Evolutionary conservation across 1,284 basidiomycete genomes (phyloP).

Genomic region (Afroboletus lepidellus): DNA sequence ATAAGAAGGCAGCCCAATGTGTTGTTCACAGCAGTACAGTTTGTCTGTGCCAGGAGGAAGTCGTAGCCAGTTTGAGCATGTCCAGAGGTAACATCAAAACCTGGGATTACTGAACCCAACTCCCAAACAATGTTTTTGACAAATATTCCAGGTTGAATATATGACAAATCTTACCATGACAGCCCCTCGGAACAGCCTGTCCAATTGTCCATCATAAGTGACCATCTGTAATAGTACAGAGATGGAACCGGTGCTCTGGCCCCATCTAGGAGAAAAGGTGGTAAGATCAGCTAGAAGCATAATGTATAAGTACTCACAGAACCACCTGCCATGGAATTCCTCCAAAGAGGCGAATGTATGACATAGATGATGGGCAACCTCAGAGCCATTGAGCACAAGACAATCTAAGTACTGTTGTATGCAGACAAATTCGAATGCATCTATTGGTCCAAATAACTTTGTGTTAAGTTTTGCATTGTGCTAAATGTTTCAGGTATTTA

Average conservation of each 20-base stretch:
- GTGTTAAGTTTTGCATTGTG: not conserved
- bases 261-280: constrained; percentile 42
- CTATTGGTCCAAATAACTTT: not conserved
- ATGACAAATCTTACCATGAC: constrained; percentile 39
- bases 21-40: constrained; percentile 34
- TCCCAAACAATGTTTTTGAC: constrained; percentile 19
- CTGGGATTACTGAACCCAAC: constrained; percentile 47
- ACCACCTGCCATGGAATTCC: not conserved
- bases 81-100: constrained; percentile 41
- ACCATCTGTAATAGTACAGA: constrained; percentile 54
- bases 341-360: not conserved
- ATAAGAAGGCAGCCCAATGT: constrained; percentile 41
- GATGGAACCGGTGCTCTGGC: constrained; percentile 57
- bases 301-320: not conserved
- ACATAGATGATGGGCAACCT: constrained; percentile 31
- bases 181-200: constrained; percentile 48
- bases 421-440: constrained; percentile 12
- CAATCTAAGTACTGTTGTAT: constrained; percentile 24
- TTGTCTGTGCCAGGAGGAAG: constrained; percentile 34
- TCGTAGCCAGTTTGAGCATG: constrained; percentile 28
- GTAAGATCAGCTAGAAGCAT: not conserved
- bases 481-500: not conserved
- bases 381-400: constrained; percentile 23
- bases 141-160: not conserved
- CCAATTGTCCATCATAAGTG: constrained; percentile 45